phyloP scores from a whole-genome alignment of 495 filamentous ascomycete species.

The Penicillium robsamsonii region DNA sequence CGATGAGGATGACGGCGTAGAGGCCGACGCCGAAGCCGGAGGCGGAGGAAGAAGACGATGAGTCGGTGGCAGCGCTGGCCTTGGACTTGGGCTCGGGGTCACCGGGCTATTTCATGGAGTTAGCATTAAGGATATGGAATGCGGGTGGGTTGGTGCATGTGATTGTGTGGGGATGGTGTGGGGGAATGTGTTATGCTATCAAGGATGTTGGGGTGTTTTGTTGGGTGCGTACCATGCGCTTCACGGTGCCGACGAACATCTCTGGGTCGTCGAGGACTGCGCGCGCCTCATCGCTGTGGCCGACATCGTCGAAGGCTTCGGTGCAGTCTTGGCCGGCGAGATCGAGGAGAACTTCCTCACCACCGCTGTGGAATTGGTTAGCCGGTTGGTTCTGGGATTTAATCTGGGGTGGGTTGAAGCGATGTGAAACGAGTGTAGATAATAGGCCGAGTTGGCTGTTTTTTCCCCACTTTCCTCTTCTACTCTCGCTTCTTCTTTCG shows the following conservation, averaged over 20 bases:
- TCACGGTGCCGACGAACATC: slow-evolving; percentile 73
- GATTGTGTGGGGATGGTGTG: slow-evolving; percentile 3
- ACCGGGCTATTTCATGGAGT: slow-evolving; percentile 59
- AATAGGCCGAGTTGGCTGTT: background rate
- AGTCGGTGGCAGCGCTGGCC: slow-evolving; percentile 46
- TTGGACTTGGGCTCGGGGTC: slow-evolving; percentile 76
- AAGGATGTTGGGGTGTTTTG: background rate
- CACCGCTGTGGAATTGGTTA: slow-evolving; percentile 62
- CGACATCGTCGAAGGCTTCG: slow-evolving; percentile 99
- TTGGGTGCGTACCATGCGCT: slow-evolving; percentile 68
- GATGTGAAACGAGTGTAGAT: background rate
- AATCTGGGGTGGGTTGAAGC: background rate
- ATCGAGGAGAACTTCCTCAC: slow-evolving; percentile 96
- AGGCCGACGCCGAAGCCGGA: slow-evolving; percentile 70
- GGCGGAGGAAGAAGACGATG: slow-evolving; percentile 43
- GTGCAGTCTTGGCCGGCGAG: slow-evolving; percentile 95
- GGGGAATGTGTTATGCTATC: too few species aligned
- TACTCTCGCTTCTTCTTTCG: background rate
- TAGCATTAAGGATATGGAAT: slow-evolving; percentile 1
- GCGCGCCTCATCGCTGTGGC: slow-evolving; percentile 97
- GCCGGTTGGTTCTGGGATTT: background rate
- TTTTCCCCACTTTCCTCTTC: background rate
- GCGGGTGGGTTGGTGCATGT: slow-evolving; percentile 2
- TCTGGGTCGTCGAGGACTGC: slow-evolving; percentile 77
- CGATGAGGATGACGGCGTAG: slow-evolving; percentile 78